These are phyloP conservation scores for Neofusicoccum laricinum DNA, from an alignment of 2,329 filamentous ascomycete genomes.

Conservation along the genomic window DNA sequence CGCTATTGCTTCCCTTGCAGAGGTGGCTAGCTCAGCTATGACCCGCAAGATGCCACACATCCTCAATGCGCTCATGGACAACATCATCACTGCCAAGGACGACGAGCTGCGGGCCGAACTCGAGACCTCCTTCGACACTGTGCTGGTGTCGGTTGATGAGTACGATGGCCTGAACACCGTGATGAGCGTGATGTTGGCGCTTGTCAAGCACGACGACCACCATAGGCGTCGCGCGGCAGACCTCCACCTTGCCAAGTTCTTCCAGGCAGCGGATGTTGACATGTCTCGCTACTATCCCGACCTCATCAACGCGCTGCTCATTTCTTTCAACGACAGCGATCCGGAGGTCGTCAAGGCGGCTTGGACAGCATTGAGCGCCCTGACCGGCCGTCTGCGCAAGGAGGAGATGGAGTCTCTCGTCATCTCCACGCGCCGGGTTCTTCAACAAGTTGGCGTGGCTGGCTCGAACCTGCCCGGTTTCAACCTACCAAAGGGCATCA, in stretches of 20 bases:
- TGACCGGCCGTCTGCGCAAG: constrained; percentile 87
- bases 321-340: constrained; percentile 89
- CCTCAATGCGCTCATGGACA: constrained; percentile 91
- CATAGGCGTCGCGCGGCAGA: constrained; percentile 75
- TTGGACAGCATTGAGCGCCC: constrained; percentile 80
- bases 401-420: constrained; percentile 98
- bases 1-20: constrained; percentile 86
- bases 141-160: constrained; percentile 90
- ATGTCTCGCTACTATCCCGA: constrained; percentile 96
- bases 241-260: constrained; percentile 81
- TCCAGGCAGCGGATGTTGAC: constrained; percentile 74
- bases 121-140: constrained; percentile 77
- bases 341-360: constrained; percentile 80
- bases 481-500: constrained; percentile 90
- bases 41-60: constrained; percentile 85
- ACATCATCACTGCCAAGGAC: constrained; percentile 75
- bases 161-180: constrained; percentile 92
- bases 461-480: constrained; percentile 86
- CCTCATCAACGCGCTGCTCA: constrained; percentile 83
- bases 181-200: constrained; percentile 86
- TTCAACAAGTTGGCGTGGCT: constrained; percentile 84
- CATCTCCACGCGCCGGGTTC: constrained; percentile 76
- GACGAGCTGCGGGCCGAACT: constrained; percentile 72
- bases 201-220: constrained; percentile 93
- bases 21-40: constrained; percentile 88